Percentiles rank a stretch among this genome's conserved stretches.
Evolutionary conservation across 1,139 yeast genomes (phyloP).

Genomic region (Debaryomyces robertsiae): DNA sequence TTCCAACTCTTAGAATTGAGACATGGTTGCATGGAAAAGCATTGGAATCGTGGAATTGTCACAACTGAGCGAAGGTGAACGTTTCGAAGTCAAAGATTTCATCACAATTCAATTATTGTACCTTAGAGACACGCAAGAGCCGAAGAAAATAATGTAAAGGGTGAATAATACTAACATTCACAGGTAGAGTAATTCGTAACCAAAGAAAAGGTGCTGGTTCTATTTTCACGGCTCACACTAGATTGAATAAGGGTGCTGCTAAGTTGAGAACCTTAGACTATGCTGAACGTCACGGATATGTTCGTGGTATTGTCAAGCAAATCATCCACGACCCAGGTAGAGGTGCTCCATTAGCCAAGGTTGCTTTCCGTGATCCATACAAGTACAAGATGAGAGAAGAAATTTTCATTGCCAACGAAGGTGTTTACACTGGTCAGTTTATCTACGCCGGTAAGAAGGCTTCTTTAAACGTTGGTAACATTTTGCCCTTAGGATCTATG

Average conservation of each 20-base stretch:
- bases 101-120: background rate
- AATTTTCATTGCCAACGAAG: conserved; percentile 99
- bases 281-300: conserved; percentile 99
- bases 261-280: conserved; percentile 98
- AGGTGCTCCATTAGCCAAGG: conserved; percentile 99
- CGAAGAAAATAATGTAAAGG: conserved; percentile 1
- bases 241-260: conserved; percentile 99
- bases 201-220: conserved; percentile 99
- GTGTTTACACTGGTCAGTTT: conserved; percentile 99
- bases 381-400: conserved; percentile 97
- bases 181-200: conserved; percentile 99
- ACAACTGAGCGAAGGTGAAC: no score
- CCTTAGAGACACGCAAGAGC: background rate
- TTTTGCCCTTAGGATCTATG: conserved; percentile 92
- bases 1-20: no score
- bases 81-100: no score
- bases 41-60: no score
- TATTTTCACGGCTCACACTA: conserved; percentile 99
- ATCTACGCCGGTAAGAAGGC: conserved; percentile 99
- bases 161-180: conserved; percentile 17
- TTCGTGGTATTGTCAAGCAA: conserved; percentile 98
- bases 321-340: conserved; percentile 99
- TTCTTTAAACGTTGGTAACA: conserved; percentile 95
- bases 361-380: conserved; percentile 99
- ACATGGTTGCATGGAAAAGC: no score